Evolutionary conservation across 441 rosid genomes (phyloP).

Genomic region (Bocquillonia castaneifolia): DNA sequence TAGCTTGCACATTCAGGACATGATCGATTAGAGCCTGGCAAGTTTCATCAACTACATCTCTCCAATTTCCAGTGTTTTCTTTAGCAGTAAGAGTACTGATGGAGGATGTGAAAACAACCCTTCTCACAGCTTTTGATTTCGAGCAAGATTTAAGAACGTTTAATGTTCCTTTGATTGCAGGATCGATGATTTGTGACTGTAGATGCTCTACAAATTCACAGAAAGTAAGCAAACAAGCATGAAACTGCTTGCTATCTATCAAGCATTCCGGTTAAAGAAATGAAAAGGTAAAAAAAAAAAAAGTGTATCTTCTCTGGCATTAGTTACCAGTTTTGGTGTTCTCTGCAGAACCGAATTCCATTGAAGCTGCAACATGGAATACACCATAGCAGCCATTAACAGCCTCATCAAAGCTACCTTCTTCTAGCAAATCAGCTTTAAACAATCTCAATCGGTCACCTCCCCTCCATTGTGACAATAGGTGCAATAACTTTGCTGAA

Average conservation of each 20-base stretch:
- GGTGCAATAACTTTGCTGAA: conserved; percentile 45
- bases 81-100: conserved; percentile 71
- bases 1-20: conserved; percentile 55
- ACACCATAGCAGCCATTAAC: conserved; percentile 66
- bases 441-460: conserved; percentile 50
- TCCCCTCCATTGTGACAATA: conserved; percentile 39
- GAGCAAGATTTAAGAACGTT: conserved; percentile 70
- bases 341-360: conserved; percentile 46
- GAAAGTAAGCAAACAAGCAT: neutral
- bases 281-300: neutral
- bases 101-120: conserved; percentile 83
- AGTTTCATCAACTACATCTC: conserved; percentile 55
- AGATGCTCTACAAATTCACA: conserved; percentile 43
- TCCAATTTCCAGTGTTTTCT: conserved; percentile 50
- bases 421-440: conserved; percentile 61
- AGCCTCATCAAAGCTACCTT: conserved; percentile 80
- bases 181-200: conserved; percentile 49
- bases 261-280: neutral
- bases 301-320: neutral
- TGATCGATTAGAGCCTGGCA: conserved; percentile 48
- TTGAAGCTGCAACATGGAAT: conserved; percentile 83
- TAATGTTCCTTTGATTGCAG: conserved; percentile 59
- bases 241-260: neutral
- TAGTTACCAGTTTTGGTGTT: conserved; percentile 46
- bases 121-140: conserved; percentile 55